A percentile compares a stretch with the other conserved stretches of the same genome.
Evolutionary conservation across 2,329 filamentous ascomycete genomes (phyloP).

Genomic region (Talaromyces islandicus): DNA sequence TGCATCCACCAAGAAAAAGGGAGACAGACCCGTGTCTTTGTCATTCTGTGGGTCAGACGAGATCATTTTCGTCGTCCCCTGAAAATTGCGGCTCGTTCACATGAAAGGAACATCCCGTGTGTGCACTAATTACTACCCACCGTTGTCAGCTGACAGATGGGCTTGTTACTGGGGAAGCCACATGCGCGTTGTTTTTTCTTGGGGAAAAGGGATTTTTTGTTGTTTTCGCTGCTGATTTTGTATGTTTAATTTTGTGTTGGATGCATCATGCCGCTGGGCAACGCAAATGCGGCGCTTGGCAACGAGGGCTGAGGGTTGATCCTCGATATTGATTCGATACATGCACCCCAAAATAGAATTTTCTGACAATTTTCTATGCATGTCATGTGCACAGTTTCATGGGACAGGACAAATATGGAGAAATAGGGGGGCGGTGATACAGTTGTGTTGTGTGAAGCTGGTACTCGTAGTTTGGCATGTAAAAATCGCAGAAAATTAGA

Average conservation of each 20-base stretch:
- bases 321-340: background rate
- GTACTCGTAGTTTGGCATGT: background rate
- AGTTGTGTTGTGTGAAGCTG: no score
- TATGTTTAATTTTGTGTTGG: background rate
- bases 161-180: background rate
- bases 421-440: background rate
- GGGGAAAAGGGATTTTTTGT: background rate
- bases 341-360: background rate
- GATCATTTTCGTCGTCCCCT: background rate
- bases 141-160: background rate
- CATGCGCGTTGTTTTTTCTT: background rate
- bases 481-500: background rate
- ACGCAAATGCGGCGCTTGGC: background rate
- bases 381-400: background rate
- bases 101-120: background rate
- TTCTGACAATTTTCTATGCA: background rate
- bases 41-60: background rate
- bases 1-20: background rate
- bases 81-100: background rate
- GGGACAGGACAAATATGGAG: background rate
- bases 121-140: background rate
- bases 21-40: background rate
- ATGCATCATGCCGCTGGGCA: background rate
- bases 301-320: background rate
- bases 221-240: background rate